These are phyloP conservation scores for Saccharomyces hybrid DNA, from an alignment of 1,139 yeast genomes.

Conservation along the genomic window DNA sequence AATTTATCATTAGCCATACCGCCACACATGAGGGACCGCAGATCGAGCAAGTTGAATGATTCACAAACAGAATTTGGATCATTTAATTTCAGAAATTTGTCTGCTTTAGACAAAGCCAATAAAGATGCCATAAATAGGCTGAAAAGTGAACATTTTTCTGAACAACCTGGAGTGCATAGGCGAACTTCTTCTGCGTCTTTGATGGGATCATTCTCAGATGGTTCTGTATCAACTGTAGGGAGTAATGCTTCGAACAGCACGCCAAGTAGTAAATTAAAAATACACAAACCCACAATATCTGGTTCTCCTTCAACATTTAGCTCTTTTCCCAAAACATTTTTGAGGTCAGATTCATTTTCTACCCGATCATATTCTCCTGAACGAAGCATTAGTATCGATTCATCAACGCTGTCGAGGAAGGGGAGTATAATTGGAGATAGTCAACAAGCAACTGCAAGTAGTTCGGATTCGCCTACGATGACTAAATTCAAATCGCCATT, in stretches of 20 bases:
- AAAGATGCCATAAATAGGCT: conserved; percentile 87
- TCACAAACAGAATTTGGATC: conserved; percentile 80
- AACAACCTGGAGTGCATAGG: conserved; percentile 21
- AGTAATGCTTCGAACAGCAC: conserved; percentile 3
- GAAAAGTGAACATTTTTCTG: conserved; percentile 70
- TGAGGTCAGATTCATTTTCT: conserved; percentile 23
- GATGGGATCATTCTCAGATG: conserved; percentile 34
- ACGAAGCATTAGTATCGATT: conserved; percentile 18
- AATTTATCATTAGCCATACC: conserved; percentile 45
- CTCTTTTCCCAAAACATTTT: conserved; percentile 7
- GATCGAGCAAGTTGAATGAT: conserved; percentile 66
- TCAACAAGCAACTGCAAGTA: background rate
- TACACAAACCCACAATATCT: background rate
- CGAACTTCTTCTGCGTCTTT: conserved; percentile 26
- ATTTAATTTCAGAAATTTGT: conserved; percentile 80
- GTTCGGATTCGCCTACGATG: conserved; percentile 16
- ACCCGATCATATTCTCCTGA: conserved; percentile 26
- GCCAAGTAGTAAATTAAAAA: background rate
- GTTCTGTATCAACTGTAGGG: conserved; percentile 16
- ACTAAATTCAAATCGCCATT: conserved; percentile 24
- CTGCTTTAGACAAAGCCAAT: conserved; percentile 88
- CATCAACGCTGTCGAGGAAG: conserved; percentile 15
- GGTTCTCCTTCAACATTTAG: conserved; percentile 4
- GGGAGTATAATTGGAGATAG: conserved; percentile 10
- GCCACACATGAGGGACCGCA: conserved; percentile 53